These are phyloP conservation scores for Candida pseudocylindracea DNA, from an alignment of 1,139 yeast genomes.

Conservation along the genomic window DNA sequence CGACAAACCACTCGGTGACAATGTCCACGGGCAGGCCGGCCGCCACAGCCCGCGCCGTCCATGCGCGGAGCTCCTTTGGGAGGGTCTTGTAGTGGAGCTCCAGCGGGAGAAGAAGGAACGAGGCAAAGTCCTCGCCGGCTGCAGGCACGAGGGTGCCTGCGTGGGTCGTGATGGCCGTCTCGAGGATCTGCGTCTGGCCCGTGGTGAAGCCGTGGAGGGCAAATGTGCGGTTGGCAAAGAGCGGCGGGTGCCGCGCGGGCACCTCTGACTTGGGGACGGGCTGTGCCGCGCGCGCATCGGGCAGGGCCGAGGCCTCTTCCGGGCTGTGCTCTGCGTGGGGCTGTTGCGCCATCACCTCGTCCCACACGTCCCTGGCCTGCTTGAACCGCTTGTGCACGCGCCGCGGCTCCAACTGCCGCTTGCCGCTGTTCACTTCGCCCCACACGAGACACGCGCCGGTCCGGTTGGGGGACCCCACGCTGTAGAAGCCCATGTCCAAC, in stretches of 20 bases:
- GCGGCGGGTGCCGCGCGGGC: slow-evolving; percentile 1
- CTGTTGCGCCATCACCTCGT: slow-evolving; percentile 30
- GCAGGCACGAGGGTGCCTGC: slow-evolving; percentile 14
- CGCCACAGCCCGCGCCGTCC: slow-evolving; percentile 6
- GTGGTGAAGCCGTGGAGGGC: slow-evolving; percentile 15
- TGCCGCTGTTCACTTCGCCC: slow-evolving; percentile 10
- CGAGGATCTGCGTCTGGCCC: slow-evolving; percentile 11
- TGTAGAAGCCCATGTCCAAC: slow-evolving; percentile 22
- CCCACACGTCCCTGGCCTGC: slow-evolving; percentile 18
- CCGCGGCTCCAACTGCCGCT: slow-evolving; percentile 1
- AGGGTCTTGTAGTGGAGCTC: slow-evolving; percentile 9
- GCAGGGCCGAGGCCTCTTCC: too few relatives aligned
- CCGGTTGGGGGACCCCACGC: slow-evolving; percentile 13
- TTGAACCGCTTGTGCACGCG: slow-evolving; percentile 3
- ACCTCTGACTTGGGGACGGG: too few relatives aligned
- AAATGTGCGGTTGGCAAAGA: slow-evolving; percentile 16
- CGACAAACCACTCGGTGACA: slow-evolving; percentile 75
- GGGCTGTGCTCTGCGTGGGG: too few relatives aligned
- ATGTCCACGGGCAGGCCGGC: slow-evolving; percentile 8
- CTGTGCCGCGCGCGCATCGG: too few relatives aligned
- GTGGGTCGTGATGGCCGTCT: slow-evolving; percentile 15
- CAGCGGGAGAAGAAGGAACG: slow-evolving; percentile 19
- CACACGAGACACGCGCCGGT: slow-evolving; percentile 27
- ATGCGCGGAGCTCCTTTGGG: slow-evolving; percentile 9
- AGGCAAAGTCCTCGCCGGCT: slow-evolving; percentile 9